Base-by-base conservation (phyloP, 2,329 filamentous ascomycete genomes). In the Thielaviopsis cerberus region DNA sequence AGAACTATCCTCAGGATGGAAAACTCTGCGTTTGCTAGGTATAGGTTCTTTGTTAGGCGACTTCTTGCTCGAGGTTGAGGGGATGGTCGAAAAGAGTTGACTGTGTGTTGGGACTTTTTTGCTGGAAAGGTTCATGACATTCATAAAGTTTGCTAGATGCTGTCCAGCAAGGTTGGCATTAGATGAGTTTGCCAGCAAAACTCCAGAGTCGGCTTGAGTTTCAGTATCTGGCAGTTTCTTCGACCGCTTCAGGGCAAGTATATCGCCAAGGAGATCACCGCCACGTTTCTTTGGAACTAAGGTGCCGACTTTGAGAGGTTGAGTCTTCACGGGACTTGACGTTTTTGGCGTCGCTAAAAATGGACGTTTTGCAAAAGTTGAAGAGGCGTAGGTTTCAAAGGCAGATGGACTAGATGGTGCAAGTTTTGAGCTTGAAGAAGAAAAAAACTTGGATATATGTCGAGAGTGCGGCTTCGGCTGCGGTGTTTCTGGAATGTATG, bases 121-220 rank as follows among this genome's bases (percentile, higher is more conserved):
- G 27, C 17, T 10, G 62, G 63, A 34, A 63, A 5, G 24, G 1
- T 51, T 4, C 4, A 57, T 20, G 1, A 56, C 56, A 15, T 62
- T 57, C 13, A 51, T 59, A 17, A 71, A 62, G 62, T 64, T 66
- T 0, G n/a, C 24, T 15, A 66, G 63, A 2, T 70, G 68, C 5
- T 58, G 25, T n/a, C 62, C 60, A 4, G 67, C 53, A 3, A 15
- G 63, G 27, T 59, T 63, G 10, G 58, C 15, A 22, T 62, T 27
- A 0, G 23, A 37, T 51, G 54, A 23, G 22, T 30, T 26, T 22
- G 52, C n/a, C 1, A 60, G 24, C 15, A 41, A 41, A 17, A 17
- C 15, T 17, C 34, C 34, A 4, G 15, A n/a, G 2, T 41, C 34
- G 15, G 34, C 7, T 41, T 41, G 34, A 4, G 5, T 41, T 6